phyloP scores from a whole-genome alignment of 768 basidiomycete species.

The Xerocomellus dryophilus region DNA sequence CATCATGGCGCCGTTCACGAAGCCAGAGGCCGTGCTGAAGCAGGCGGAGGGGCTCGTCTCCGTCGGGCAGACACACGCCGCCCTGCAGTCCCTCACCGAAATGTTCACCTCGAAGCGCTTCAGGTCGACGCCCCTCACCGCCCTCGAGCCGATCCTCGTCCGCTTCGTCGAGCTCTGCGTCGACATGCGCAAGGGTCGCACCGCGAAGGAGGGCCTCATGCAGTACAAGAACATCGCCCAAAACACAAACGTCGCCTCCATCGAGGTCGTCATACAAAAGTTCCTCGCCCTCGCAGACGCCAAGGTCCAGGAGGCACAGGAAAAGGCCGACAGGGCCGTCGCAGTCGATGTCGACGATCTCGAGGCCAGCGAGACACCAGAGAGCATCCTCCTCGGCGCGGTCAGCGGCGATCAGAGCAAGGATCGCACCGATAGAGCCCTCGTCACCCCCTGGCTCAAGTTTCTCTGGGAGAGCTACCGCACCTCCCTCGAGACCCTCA shows the following conservation, averaged over 20 bases:
- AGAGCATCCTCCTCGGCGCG: slow-evolving; percentile 85
- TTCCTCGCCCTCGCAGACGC: slow-evolving; percentile 80
- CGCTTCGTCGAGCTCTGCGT: slow-evolving; percentile 97
- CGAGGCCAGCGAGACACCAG: slow-evolving; percentile 92
- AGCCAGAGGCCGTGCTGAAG: slow-evolving; percentile 88
- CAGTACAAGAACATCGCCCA: slow-evolving; percentile 98
- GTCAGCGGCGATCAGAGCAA: slow-evolving; percentile 89
- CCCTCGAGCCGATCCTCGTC: slow-evolving; percentile 93
- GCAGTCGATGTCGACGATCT: slow-evolving; percentile 89
- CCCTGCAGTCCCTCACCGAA: slow-evolving; percentile 85
- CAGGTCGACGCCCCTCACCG: slow-evolving; percentile 81
- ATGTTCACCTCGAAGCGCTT: slow-evolving; percentile 94
- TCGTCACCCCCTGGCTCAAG: slow-evolving; percentile 97
- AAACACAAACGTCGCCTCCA: slow-evolving; percentile 84
- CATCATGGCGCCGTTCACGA: slow-evolving; percentile 82
- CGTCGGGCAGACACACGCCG: slow-evolving; percentile 87
- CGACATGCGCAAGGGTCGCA: slow-evolving; percentile 79
- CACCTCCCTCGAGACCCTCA: slow-evolving; percentile 90
- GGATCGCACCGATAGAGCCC: slow-evolving; percentile 89
- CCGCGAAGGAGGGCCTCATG: slow-evolving; percentile 87
- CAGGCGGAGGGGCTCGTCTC: slow-evolving; percentile 93
- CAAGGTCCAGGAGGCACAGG: slow-evolving; percentile 83
- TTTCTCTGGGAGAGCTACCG: slow-evolving; percentile 99
- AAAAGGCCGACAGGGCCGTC: slow-evolving; percentile 74
- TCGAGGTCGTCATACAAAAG: slow-evolving; percentile 85